Evolutionary conservation across 2,329 filamentous ascomycete genomes (phyloP).

Genomic region (Talaromyces sp.): DNA sequence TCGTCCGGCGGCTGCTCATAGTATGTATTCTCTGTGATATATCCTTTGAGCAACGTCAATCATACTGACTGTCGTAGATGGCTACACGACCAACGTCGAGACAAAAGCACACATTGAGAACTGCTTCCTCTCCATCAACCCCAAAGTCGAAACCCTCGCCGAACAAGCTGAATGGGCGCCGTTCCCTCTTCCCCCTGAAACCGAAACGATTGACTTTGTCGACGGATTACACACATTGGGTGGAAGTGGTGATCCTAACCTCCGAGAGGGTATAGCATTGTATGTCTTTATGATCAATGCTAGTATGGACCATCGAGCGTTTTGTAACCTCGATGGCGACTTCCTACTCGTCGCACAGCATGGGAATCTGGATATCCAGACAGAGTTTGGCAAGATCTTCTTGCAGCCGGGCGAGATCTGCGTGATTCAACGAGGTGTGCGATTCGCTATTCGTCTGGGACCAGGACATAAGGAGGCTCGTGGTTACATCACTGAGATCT

Average conservation of each 20-base stretch:
- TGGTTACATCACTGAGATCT: constrained; percentile 64
- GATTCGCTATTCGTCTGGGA: constrained; percentile 60
- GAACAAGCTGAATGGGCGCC: constrained; percentile 58
- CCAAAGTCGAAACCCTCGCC: constrained; percentile 52
- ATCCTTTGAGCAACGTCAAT: background rate
- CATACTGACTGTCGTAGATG: constrained; percentile 23
- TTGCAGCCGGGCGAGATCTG: constrained; percentile 77
- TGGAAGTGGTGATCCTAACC: constrained; percentile 54
- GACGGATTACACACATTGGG: constrained; percentile 55
- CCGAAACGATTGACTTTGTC: constrained; percentile 55
- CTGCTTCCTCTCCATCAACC: constrained; percentile 40
- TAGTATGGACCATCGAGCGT: constrained; percentile 54
- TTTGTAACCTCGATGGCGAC: constrained; percentile 68
- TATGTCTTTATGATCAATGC: constrained; percentile 57
- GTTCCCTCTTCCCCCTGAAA: constrained; percentile 49
- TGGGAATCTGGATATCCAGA: constrained; percentile 71
- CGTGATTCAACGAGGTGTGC: constrained; percentile 70
- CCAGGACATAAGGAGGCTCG: constrained; percentile 53
- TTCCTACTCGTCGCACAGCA: constrained; percentile 74
- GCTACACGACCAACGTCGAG: constrained; percentile 45
- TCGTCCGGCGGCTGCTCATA: constrained; percentile 30
- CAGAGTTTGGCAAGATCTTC: constrained; percentile 71
- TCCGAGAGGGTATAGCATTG: constrained; percentile 53
- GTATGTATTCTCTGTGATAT: constrained; percentile 23
- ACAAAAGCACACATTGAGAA: constrained; percentile 31